phyloP scores from a whole-genome alignment of 1,284 basidiomycete species.

The Cutaneotrichosporon dermatis region DNA sequence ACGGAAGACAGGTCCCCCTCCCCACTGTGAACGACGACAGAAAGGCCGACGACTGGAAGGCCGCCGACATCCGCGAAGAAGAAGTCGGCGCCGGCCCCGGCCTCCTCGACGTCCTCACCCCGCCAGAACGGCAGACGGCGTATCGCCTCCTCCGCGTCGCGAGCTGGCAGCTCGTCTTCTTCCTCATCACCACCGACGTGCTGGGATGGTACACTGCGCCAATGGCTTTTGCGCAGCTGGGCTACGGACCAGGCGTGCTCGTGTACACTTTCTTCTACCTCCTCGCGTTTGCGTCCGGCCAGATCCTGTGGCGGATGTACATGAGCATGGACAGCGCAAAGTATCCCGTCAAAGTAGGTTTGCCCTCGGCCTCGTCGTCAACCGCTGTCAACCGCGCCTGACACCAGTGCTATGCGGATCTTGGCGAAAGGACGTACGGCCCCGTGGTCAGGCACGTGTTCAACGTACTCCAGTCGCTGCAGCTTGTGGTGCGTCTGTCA shows the following conservation, averaged over 20 bases:
- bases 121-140: not conserved
- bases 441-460: slow-evolving; percentile 6
- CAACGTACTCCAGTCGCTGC: slow-evolving; percentile 17
- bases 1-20: too few species aligned
- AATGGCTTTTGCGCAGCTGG: slow-evolving; percentile 32
- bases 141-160: slow-evolving; percentile 17
- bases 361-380: too few species aligned
- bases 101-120: not conserved
- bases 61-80: too few species aligned
- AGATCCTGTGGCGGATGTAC: slow-evolving; percentile 23
- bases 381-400: too few species aligned
- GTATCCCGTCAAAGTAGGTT: slow-evolving; percentile 11
- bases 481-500: slow-evolving; percentile 8
- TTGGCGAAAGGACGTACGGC: slow-evolving; percentile 19
- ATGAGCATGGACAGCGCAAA: slow-evolving; percentile 16
- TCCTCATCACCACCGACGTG: slow-evolving; percentile 25
- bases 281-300: slow-evolving; percentile 17
- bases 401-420: slow-evolving; percentile 14
- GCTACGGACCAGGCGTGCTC: slow-evolving; percentile 26
- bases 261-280: slow-evolving; percentile 21
- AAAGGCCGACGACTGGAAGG: too few species aligned
- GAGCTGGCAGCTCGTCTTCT: slow-evolving; percentile 21
- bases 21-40: too few species aligned
- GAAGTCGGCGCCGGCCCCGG: not conserved
- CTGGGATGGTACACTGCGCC: slow-evolving; percentile 44